Conservation (phyloP, 1,139 yeast species). For the Debaryomyces robertsiae region DNA sequence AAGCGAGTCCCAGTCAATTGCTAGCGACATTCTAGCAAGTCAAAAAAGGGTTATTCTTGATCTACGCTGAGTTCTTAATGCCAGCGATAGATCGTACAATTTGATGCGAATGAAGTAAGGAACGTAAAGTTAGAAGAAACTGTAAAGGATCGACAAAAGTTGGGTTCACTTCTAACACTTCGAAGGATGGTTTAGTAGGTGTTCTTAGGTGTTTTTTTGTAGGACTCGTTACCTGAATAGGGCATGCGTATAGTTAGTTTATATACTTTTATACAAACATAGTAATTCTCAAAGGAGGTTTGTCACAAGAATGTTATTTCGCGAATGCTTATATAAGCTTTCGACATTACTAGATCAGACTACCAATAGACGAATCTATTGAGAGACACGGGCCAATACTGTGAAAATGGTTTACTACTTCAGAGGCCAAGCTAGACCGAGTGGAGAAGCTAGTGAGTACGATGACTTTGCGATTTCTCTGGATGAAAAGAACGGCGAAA, state of each 20-base stretch:
- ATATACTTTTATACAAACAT: slow-evolving; percentile 12
- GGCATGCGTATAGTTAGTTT: slow-evolving; percentile 1
- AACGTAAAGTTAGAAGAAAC: not conserved
- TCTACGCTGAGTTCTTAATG: too few species aligned
- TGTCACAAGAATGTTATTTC: slow-evolving; percentile 8
- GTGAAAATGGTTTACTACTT: slow-evolving; percentile 60
- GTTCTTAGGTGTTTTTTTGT: too few species aligned
- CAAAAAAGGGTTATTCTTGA: too few species aligned
- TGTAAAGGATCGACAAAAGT: slow-evolving; percentile 8
- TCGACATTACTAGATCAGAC: slow-evolving; percentile 1
- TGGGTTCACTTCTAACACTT: slow-evolving; percentile 1
- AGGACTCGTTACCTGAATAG: slow-evolving; percentile 1
- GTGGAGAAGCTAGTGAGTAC: slow-evolving; percentile 18
- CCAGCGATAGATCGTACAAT: too few species aligned
- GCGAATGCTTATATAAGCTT: slow-evolving; percentile 8
- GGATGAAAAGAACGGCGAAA: slow-evolving; percentile 30
- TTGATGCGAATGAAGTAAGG: not conserved
- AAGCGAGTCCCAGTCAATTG: slow-evolving; percentile 37
- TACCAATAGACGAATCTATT: too few species aligned
- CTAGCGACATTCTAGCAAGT: slow-evolving; percentile 10
- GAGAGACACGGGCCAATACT: not conserved
- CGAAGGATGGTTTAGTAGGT: not conserved
- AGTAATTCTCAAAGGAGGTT: slow-evolving; percentile 11
- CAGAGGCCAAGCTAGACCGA: slow-evolving; percentile 41
- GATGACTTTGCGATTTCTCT: slow-evolving; percentile 21